Conservation (phyloP, 257 asterid genomes). For the Ilex asprella region DNA sequence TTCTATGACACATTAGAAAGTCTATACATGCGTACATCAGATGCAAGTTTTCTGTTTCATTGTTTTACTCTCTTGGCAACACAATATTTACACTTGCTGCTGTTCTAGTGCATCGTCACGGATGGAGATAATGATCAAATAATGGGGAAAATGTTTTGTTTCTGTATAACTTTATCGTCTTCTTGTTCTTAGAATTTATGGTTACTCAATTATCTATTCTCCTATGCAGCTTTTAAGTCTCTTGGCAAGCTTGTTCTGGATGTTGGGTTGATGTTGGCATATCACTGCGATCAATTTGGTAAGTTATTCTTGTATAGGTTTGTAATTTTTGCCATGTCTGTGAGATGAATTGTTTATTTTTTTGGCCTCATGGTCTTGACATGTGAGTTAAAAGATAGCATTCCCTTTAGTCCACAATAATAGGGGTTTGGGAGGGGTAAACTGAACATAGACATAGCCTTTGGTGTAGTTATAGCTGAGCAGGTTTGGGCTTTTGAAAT, state of each 20-base stretch:
- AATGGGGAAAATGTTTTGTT: neutral
- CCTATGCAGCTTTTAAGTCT: constrained; percentile 59
- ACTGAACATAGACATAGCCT: no score
- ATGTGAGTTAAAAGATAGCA: no score
- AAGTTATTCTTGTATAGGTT: constrained; percentile 18
- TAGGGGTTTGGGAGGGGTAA: no score
- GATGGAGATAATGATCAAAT: neutral
- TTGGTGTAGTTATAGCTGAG: no score
- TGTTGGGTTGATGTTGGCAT: constrained; percentile 85
- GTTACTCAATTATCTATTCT: constrained; percentile 2
- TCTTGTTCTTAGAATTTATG: neutral
- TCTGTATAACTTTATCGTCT: neutral
- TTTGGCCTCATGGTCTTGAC: neutral
- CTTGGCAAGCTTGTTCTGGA: constrained; percentile 85
- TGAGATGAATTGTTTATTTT: neutral
- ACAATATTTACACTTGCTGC: neutral
- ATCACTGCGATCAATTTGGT: constrained; percentile 83
- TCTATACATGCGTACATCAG: no score
- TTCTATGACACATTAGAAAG: no score
- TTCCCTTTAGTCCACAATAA: no score
- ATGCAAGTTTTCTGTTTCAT: neutral
- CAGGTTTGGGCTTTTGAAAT: no score
- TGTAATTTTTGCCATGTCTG: neutral
- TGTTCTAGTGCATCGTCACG: neutral
- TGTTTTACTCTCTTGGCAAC: neutral